These are phyloP conservation scores for Lactarius hatsudake DNA, from an alignment of 768 basidiomycete genomes.

Conservation along the genomic window DNA sequence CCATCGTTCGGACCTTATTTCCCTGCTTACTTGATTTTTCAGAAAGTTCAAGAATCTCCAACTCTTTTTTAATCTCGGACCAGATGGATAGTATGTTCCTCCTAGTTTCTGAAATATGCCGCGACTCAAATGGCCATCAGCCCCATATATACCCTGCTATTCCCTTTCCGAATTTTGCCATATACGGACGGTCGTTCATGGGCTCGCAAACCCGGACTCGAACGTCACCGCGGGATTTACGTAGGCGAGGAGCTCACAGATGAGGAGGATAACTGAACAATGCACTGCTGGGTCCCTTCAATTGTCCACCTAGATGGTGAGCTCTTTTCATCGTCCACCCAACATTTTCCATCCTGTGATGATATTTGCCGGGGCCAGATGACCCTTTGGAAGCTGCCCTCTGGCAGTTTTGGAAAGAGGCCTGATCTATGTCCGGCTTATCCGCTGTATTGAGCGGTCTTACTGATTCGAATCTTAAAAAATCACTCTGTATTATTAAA, in stretches of 20 bases:
- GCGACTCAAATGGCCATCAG: constrained; percentile 39
- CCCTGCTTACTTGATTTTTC: constrained; percentile 2
- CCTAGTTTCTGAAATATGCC: neutral
- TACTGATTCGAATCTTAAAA: constrained; percentile 1
- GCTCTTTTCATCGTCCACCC: constrained; percentile 8
- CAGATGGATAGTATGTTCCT: constrained; percentile 71
- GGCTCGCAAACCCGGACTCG: constrained; percentile 67
- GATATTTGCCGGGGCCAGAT: constrained; percentile 86
- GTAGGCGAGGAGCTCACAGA: constrained; percentile 87
- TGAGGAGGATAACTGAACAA: constrained; percentile 48
- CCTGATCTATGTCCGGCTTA: constrained; percentile 62
- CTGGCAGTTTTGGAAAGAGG: constrained; percentile 38
- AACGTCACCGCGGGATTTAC: constrained; percentile 58
- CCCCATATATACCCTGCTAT: constrained; percentile 70
- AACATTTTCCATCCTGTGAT: constrained; percentile 40
- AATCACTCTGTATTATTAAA: neutral
- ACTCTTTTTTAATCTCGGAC: constrained; percentile 85
- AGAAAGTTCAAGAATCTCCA: constrained; percentile 65
- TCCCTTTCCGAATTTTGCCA: constrained; percentile 78
- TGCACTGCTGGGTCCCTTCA: neutral
- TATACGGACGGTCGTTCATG: constrained; percentile 82
- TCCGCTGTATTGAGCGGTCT: constrained; percentile 1
- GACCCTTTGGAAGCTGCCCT: constrained; percentile 51
- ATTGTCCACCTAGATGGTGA: neutral
- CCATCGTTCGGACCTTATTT: neutral